phyloP scores from a whole-genome alignment of 495 filamentous ascomycete genomes.

The Sporormia fimetaria region DNA sequence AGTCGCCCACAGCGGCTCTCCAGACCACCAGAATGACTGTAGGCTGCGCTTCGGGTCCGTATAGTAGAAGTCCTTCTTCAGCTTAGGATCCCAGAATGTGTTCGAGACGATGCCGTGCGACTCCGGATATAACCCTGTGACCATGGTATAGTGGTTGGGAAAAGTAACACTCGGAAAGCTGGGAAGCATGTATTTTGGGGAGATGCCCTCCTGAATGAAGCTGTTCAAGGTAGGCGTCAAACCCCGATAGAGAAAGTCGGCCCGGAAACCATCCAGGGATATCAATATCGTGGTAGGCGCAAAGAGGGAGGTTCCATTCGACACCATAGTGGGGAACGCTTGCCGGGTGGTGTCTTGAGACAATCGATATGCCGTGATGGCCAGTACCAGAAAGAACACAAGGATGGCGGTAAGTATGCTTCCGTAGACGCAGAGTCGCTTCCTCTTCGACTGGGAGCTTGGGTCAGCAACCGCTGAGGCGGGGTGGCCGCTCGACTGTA shows the following conservation, averaged over 20 bases:
- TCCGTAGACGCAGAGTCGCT: constrained; percentile 13
- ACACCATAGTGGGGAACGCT: constrained; percentile 33
- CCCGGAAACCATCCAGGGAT: constrained; percentile 93
- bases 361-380: constrained; percentile 45
- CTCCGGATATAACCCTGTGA: constrained; percentile 85
- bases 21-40: constrained; percentile 83
- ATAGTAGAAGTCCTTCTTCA: constrained; percentile 75
- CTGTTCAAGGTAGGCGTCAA: constrained; percentile 72
- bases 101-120: constrained; percentile 91
- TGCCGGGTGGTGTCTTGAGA: constrained; percentile 36
- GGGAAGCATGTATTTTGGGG: constrained; percentile 80
- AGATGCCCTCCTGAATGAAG: constrained; percentile 74
- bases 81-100: constrained; percentile 74
- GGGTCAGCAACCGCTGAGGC: background rate
- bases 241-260: constrained; percentile 76
- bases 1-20: constrained; percentile 87
- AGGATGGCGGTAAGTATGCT: constrained; percentile 32
- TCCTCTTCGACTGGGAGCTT: constrained; percentile 3
- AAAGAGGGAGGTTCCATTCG: constrained; percentile 77
- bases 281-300: constrained; percentile 86
- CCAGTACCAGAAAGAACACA: constrained; percentile 42
- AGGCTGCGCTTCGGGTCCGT: constrained; percentile 61
- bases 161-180: constrained; percentile 96
- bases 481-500: background rate
- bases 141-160: constrained; percentile 93